These are phyloP conservation scores for Sherardia arvensis DNA, from an alignment of 257 asterid genomes.

Conservation along the genomic window DNA sequence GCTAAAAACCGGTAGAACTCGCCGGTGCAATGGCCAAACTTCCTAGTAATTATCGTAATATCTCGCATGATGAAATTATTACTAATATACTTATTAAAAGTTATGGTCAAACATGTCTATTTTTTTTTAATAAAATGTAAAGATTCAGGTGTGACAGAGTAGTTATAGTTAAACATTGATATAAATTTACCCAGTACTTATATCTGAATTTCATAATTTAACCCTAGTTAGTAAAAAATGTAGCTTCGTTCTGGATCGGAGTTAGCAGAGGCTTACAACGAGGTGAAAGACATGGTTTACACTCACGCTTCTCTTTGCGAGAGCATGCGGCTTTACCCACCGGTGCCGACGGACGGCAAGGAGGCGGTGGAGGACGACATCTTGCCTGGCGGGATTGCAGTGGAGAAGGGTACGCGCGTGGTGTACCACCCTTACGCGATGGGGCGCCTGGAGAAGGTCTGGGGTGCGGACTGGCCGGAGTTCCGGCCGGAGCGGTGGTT, in stretches of 20 bases:
- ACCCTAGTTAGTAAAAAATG: too few relatives aligned
- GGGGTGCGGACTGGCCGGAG: conserved; percentile 57
- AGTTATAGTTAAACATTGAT: too few relatives aligned
- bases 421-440: conserved; percentile 53
- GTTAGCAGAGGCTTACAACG: conserved; percentile 28
- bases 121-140: too few relatives aligned
- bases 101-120: too few relatives aligned
- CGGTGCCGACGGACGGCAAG: conserved; percentile 43
- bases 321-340: conserved; percentile 58
- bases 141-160: too few relatives aligned
- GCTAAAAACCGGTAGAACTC: too few relatives aligned
- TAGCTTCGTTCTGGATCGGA: conserved; percentile 9
- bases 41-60: too few relatives aligned
- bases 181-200: too few relatives aligned
- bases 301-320: conserved; percentile 53
- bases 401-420: conserved; percentile 42
- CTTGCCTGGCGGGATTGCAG: conserved; percentile 47
- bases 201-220: too few relatives aligned
- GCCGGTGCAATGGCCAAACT: too few relatives aligned
- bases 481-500: conserved; percentile 61
- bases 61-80: too few relatives aligned
- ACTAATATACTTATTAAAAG: too few relatives aligned
- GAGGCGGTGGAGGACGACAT: conserved; percentile 32
- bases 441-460: conserved; percentile 52
- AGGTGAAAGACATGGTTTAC: conserved; percentile 45